A percentile compares a stretch with the other conserved stretches of the same genome.
These are phyloP conservation scores for Fomitopsis betulina DNA, from an alignment of 1,284 basidiomycete genomes.

Conservation along the genomic window DNA sequence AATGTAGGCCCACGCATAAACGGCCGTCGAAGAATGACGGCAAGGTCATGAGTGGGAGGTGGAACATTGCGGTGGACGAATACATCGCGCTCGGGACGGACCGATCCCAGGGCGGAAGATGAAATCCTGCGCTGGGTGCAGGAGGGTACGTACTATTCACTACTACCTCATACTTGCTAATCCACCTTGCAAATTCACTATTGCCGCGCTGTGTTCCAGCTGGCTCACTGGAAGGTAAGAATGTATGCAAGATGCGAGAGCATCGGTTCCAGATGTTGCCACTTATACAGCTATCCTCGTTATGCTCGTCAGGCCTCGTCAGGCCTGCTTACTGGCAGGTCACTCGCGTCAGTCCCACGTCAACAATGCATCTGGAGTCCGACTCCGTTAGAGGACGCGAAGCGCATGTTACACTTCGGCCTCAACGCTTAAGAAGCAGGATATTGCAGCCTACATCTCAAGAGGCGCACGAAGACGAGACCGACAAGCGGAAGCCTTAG, in stretches of 20 bases:
- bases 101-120: background rate
- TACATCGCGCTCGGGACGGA: slow-evolving; percentile 8
- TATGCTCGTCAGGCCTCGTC: too few species aligned
- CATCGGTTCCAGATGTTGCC: background rate
- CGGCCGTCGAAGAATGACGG: background rate
- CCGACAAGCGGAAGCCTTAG: slow-evolving; percentile 63
- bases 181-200: background rate
- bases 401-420: slow-evolving; percentile 90
- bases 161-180: background rate
- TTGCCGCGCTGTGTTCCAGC: background rate
- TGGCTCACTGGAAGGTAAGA: background rate
- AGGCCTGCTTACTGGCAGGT: too few species aligned
- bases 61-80: slow-evolving; percentile 11
- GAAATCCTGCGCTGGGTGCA: too few species aligned
- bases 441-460: slow-evolving; percentile 55
- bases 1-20: background rate
- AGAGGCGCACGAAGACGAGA: slow-evolving; percentile 50
- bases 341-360: too few species aligned
- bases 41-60: background rate
- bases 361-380: too few species aligned
- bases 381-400: slow-evolving; percentile 79
- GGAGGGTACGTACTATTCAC: background rate
- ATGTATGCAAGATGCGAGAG: background rate
- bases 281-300: background rate
- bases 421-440: slow-evolving; percentile 76